A percentile compares a stretch with the other conserved stretches of the same genome.
Conservation (phyloP, 164 flowering plant species). For the Brasenia schreberi region DNA sequence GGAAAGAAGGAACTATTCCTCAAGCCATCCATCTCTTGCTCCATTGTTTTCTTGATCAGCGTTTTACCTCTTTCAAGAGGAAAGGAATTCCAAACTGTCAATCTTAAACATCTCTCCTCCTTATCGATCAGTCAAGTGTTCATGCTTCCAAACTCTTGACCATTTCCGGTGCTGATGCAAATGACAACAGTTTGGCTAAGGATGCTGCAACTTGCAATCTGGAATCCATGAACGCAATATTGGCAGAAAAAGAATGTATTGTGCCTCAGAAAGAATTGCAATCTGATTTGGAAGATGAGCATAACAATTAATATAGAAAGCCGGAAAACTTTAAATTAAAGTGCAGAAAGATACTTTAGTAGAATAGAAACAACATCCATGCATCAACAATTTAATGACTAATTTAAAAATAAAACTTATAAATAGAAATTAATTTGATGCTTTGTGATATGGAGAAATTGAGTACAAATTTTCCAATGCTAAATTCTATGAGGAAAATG, state of each 20-base stretch:
- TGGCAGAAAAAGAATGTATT: neutral
- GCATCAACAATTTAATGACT: no score
- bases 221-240: neutral
- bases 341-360: no score
- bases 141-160: neutral
- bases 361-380: no score
- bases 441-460: no score
- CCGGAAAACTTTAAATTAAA: no score
- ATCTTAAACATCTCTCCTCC: neutral
- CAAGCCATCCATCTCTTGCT: neutral
- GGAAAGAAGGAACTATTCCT: neutral
- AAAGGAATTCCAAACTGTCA: neutral
- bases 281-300: neutral
- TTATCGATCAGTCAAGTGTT: neutral
- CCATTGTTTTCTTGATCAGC: neutral
- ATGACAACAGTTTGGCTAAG: neutral
- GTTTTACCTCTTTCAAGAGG: neutral
- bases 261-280: neutral
- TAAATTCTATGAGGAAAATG: no score
- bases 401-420: no score
- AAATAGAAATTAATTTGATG: no score
- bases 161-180: neutral
- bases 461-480: no score
- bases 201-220: neutral
- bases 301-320: no score